phyloP scores from a whole-genome alignment of 192 early-diverging fungal genomes.

The Gonapodya sp. region DNA sequence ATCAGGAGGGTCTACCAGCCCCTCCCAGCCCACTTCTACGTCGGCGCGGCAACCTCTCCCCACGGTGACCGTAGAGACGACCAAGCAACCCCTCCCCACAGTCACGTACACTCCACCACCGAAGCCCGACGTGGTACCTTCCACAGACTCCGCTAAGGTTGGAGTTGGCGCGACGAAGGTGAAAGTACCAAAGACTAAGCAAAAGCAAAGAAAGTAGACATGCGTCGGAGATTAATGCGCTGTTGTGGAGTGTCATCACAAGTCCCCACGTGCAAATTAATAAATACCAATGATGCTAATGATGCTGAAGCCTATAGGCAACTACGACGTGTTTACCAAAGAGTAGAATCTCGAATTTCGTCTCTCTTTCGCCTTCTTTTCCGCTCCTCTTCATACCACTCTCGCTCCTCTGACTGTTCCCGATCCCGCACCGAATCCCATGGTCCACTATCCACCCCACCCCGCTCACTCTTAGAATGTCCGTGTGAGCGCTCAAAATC shows the following conservation, averaged over 20 bases:
- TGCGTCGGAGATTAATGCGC: too few species aligned
- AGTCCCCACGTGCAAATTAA: background rate
- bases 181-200: background rate
- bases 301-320: too few species aligned
- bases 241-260: background rate
- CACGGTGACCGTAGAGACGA: background rate
- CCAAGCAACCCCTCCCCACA: background rate
- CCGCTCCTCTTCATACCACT: background rate
- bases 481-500: too few species aligned
- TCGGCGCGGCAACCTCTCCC: background rate
- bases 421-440: background rate
- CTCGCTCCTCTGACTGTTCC: background rate
- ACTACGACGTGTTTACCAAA: background rate
- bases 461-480: background rate
- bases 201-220: background rate
- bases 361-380: background rate
- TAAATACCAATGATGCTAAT: background rate
- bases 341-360: background rate
- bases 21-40: background rate
- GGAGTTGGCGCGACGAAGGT: background rate
- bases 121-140: background rate
- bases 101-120: background rate
- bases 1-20: background rate
- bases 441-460: background rate
- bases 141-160: background rate